Evolutionary conservation across 2,329 filamentous ascomycete species (phyloP).

Genomic region (Beauveria sp.): DNA sequence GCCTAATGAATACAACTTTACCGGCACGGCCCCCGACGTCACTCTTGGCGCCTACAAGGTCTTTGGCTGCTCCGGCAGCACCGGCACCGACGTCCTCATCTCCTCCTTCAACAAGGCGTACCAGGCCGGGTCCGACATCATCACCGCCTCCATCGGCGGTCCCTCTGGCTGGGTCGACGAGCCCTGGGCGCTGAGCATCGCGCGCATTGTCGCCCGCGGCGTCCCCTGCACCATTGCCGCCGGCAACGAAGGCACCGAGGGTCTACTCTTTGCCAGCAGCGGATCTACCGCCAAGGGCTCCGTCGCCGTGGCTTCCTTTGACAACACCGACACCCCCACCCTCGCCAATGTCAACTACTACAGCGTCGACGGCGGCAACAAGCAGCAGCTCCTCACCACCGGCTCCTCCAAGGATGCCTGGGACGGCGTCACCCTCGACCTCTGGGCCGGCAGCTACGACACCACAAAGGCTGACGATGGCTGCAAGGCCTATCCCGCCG

Average conservation of each 20-base stretch:
- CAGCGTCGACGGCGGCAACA: conserved; percentile 27
- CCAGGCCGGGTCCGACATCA: conserved; percentile 51
- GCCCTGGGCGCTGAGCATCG: conserved; percentile 41
- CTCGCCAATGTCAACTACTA: conserved; percentile 37
- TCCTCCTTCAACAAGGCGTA: conserved; percentile 52
- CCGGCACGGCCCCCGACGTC: conserved; percentile 49
- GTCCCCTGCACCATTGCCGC: conserved; percentile 47
- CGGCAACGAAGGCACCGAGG: conserved; percentile 40
- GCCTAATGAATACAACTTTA: conserved; percentile 43
- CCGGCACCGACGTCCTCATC: conserved; percentile 50
- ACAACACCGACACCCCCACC: conserved; percentile 36
- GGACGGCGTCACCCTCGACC: conserved; percentile 37
- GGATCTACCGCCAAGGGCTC: conserved; percentile 41
- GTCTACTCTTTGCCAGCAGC: conserved; percentile 42
- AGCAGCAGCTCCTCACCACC: conserved; percentile 35
- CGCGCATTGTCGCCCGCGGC: conserved; percentile 45
- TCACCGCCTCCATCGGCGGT: conserved; percentile 47
- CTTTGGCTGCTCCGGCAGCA: conserved; percentile 45
- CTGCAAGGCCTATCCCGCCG: conserved; percentile 10
- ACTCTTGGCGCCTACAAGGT: conserved; percentile 50
- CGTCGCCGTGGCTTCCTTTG: conserved; percentile 41
- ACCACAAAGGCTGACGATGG: conserved; percentile 19
- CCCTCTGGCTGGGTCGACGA: conserved; percentile 45
- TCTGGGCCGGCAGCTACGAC: conserved; percentile 44
- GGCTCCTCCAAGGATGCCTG: conserved; percentile 34